Evolutionary conservation across 306 rosid species (phyloP).

Genomic region (Canavalia gladiata): DNA sequence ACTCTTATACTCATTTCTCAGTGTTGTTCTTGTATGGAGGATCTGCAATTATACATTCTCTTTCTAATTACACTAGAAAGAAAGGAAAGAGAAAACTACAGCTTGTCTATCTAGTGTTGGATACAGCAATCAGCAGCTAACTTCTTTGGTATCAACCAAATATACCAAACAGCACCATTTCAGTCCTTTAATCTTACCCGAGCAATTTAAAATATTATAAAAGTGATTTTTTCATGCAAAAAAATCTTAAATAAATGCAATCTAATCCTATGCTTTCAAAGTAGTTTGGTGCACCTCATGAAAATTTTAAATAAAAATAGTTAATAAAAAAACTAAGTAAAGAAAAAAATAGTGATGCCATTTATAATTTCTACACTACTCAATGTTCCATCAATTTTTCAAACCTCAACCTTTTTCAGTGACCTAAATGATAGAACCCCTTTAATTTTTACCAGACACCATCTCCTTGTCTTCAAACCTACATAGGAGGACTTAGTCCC

Average conservation of each 20-base stretch:
- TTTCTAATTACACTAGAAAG: neutral
- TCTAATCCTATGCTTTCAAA: neutral
- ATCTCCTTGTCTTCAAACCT: conserved; percentile 1
- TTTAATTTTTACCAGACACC: neutral
- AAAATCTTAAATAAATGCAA: neutral
- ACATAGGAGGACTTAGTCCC: neutral
- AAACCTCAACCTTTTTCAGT: neutral
- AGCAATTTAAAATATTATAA: neutral
- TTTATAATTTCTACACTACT: neutral
- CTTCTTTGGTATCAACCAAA: conserved; percentile 24
- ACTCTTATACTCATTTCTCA: too few species aligned
- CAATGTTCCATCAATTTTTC: neutral
- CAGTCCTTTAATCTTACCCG: neutral
- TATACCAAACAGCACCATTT: conserved; percentile 36
- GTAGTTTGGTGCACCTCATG: too few species aligned
- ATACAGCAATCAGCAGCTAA: conserved; percentile 36
- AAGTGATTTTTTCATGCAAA: neutral
- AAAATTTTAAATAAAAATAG: too few species aligned
- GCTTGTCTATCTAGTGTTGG: conserved; percentile 28
- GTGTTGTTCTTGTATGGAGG: neutral
- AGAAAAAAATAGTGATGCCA: conserved; percentile 7
- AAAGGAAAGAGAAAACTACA: conserved; percentile 35
- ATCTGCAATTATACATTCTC: neutral
- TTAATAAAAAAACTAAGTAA: neutral
- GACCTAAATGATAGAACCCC: conserved; percentile 9